Evolutionary conservation across 352 stramenopile genomes (phyloP).

Genomic region (Globisporangium megalacanthum): DNA sequence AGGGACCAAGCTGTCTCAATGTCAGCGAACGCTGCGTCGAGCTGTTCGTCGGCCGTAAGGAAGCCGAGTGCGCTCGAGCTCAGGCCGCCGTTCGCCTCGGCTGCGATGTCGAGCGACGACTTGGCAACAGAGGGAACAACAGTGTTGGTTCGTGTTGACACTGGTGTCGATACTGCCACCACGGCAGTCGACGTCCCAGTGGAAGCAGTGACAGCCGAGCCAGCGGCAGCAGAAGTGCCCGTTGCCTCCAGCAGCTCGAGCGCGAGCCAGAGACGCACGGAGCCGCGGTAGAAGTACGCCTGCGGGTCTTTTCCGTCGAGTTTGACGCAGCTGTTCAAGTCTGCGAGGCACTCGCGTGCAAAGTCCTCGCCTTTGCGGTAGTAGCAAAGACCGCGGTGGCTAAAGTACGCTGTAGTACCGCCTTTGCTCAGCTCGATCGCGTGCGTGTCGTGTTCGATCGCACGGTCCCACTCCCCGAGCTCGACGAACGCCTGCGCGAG

Average conservation of each 20-base stretch:
- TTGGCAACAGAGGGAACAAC: neutral
- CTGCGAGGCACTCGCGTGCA: conserved; percentile 48
- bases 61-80: conserved; percentile 12
- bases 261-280: conserved; percentile 52
- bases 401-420: conserved; percentile 52
- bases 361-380: conserved; percentile 55
- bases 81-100: conserved; percentile 13
- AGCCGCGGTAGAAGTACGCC: conserved; percentile 73
- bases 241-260: conserved; percentile 31
- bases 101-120: conserved; percentile 2
- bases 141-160: neutral
- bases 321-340: conserved; percentile 72
- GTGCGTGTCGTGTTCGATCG: conserved; percentile 51
- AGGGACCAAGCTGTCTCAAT: conserved; percentile 76
- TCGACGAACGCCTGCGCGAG: conserved; percentile 70
- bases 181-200: neutral
- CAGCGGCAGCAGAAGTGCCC: neutral
- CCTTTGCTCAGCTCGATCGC: conserved; percentile 60
- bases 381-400: conserved; percentile 60
- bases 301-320: conserved; percentile 68
- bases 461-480: conserved; percentile 38
- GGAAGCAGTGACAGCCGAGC: neutral
- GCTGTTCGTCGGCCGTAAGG: conserved; percentile 36
- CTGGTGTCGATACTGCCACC: neutral
- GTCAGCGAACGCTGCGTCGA: conserved; percentile 66